Evolutionary conservation across 2,329 filamentous ascomycete species (phyloP), one percentile per base, ranked within the genome.

Genomic region (Bipolaris oryzae): DNA sequence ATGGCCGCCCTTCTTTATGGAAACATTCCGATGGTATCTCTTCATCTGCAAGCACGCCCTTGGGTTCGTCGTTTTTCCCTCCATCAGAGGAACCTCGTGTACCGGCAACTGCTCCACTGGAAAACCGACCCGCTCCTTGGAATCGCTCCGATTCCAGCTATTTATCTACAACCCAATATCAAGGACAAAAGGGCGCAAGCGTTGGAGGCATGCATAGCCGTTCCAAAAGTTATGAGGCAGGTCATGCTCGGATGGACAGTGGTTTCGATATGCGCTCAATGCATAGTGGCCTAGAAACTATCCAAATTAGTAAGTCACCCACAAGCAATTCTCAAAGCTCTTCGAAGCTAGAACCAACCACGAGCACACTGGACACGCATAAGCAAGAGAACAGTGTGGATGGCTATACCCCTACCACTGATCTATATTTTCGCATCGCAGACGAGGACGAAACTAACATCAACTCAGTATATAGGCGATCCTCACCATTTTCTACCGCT

Each of bases 1-100:
- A 45, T 3, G 57, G 53, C 21, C 61, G 60, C 28, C 58, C 64
- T 7, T 66, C 60, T 13, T 11, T 63, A 2, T 64, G 53, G 16
- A 25, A 33, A 2, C 11, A 31, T 21, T 21, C 16, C 13, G 7
- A 35, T 3, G 20, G 18, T 1, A 21, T 10, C 1, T 53, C 49
- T 5, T 58, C 63, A 1, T 15, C 16, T 3, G 15, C 38, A 3
- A 67, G 60, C 43, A 69, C 66, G 4, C 64, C 63, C 2, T 37
- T 69, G 18, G 66, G 66, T 7, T 18, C 45, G 6, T 52, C 53
- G 2, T 31, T 41, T 25, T 33, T 25, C 23, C 7, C 41, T 9
- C 28, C 37, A 28, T 42, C 13, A 21, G 10, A 28, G 21, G 7
- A 18, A 35, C 34, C 13, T 13, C 7, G 23, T 34, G 33, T 5